These are phyloP conservation scores for Hypoxylon sp. DNA, from an alignment of 2,329 filamentous ascomycete species.

Conservation along the genomic window DNA sequence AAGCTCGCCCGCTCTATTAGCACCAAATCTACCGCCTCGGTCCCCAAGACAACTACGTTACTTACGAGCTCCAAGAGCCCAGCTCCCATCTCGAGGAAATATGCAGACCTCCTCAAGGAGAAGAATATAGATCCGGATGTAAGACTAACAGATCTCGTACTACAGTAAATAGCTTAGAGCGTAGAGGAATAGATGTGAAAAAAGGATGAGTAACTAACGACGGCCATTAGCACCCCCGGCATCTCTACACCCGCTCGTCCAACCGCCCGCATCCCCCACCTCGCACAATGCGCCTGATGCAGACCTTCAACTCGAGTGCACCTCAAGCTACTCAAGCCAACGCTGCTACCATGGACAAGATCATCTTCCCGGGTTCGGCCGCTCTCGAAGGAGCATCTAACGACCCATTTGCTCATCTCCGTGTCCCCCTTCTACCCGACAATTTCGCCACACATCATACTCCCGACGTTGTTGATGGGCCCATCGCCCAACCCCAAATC, in stretches of 20 bases:
- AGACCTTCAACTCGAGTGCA: slow-evolving; percentile 69
- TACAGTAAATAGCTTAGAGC: background rate
- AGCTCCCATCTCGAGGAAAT: slow-evolving; percentile 52
- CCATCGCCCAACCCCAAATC: slow-evolving; percentile 61
- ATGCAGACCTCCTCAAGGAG: slow-evolving; percentile 55
- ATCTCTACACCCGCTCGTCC: slow-evolving; percentile 54
- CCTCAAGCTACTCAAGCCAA: slow-evolving; percentile 52
- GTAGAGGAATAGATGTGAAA: background rate
- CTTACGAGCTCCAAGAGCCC: slow-evolving; percentile 49
- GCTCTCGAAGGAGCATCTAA: slow-evolving; percentile 47
- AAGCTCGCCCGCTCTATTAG: slow-evolving; percentile 52
- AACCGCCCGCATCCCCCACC: slow-evolving; percentile 54
- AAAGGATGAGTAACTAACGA: slow-evolving; percentile 45
- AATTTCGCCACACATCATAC: slow-evolving; percentile 63
- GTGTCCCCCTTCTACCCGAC: slow-evolving; percentile 72
- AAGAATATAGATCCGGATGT: slow-evolving; percentile 53
- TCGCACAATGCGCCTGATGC: slow-evolving; percentile 70
- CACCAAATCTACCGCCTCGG: slow-evolving; percentile 47
- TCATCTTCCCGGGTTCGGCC: slow-evolving; percentile 64
- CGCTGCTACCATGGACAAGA: slow-evolving; percentile 63
- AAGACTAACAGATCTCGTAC: slow-evolving; percentile 35
- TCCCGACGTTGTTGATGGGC: slow-evolving; percentile 59
- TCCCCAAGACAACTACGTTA: slow-evolving; percentile 47
- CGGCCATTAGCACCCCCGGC: slow-evolving; percentile 48
- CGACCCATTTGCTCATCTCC: slow-evolving; percentile 58